Evolutionary conservation across 805 yeast species (phyloP).

Genomic region (Diddensiella caesifluorescens): DNA sequence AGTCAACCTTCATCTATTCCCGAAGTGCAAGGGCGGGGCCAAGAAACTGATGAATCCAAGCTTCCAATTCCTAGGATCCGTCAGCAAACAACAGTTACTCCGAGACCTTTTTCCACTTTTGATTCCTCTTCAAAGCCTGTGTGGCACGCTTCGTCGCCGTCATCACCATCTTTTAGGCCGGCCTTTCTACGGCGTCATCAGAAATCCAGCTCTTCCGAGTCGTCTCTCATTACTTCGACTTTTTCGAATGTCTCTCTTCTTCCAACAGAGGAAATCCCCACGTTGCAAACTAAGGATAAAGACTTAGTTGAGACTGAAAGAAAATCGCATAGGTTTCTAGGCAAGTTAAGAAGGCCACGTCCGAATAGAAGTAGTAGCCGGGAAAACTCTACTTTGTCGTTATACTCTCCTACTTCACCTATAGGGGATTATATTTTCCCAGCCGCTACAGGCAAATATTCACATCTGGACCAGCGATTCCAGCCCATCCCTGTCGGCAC

Average conservation of each 20-base stretch:
- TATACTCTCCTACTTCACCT: slow-evolving; percentile 21
- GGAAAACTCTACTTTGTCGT: slow-evolving; percentile 13
- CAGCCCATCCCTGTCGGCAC: slow-evolving; percentile 34
- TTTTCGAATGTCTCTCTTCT: slow-evolving; percentile 26
- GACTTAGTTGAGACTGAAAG: slow-evolving; percentile 6
- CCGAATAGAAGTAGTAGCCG: slow-evolving; percentile 18
- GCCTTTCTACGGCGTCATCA: slow-evolving; percentile 60
- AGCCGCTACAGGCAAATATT: slow-evolving; percentile 1
- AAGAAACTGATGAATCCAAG: too few species aligned
- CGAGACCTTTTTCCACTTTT: slow-evolving; percentile 17
- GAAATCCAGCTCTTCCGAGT: slow-evolving; percentile 58
- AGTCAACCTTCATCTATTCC: too few species aligned
- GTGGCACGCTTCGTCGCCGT: slow-evolving; percentile 26
- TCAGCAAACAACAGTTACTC: too few species aligned
- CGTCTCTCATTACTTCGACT: slow-evolving; percentile 19
- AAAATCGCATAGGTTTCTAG: slow-evolving; percentile 11
- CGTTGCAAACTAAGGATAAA: too few species aligned
- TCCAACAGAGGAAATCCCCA: too few species aligned
- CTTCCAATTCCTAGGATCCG: too few species aligned
- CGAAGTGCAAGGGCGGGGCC: too few species aligned
- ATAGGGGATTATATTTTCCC: slow-evolving; percentile 1
- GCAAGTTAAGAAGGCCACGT: slow-evolving; percentile 16
- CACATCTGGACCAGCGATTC: slow-evolving; percentile 27
- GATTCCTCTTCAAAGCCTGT: slow-evolving; percentile 8
- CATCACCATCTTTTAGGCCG: slow-evolving; percentile 34